Base-by-base conservation (phyloP, 768 basidiomycete genomes). In the Rhodotorula diobovata region DNA sequence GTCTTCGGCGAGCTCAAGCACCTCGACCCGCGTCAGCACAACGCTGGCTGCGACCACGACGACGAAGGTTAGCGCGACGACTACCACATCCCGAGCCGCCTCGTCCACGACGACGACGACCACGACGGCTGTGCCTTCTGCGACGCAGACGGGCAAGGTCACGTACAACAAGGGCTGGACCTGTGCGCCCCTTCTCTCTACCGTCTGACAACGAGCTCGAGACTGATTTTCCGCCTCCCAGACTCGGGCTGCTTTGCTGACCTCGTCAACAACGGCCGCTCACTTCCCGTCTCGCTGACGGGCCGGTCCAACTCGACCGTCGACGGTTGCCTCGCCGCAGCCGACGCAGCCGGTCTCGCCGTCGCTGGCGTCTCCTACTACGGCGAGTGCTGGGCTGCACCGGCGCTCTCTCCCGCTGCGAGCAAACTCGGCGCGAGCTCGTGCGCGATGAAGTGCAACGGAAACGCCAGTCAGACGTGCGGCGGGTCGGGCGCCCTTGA, bases 221-320 rank as follows among this genome's bases (percentile, higher is more conserved):
- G 25, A 28, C 48, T 46, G 34, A 16, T 51, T 34, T 3, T 23
- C 32, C 20, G 25, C 25, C 15, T 11, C 14, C 12, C 57, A 72
- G 71, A 72, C 58, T 54, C 56, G n/a, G 67, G 67, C 43, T 68
- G 67, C 59, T 68, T 35, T 35, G 8, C 62, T 15, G 71, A 72
- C 37, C 66, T 68, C 37, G 63, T 72, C 37, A 63, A 71, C 61
- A 18, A 6, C 12, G 66, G 20, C 28, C 66, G 71, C 43, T 55
- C 66, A 32, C 71, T 72, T 11, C 66, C 71, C 5, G 48, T 55
- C 46, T 21, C 28, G 23, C 25, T 72, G 21, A 39, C 37, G 23
- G 14, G 25, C 51, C 45, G 45, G 12, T 48, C 59, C 51, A 58
- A 35, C 51, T 64, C 46, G 9, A 59, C 67, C 62, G 53, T 68